phyloP scores from a whole-genome alignment of 1,139 yeast species.

The Taphrina communis region DNA sequence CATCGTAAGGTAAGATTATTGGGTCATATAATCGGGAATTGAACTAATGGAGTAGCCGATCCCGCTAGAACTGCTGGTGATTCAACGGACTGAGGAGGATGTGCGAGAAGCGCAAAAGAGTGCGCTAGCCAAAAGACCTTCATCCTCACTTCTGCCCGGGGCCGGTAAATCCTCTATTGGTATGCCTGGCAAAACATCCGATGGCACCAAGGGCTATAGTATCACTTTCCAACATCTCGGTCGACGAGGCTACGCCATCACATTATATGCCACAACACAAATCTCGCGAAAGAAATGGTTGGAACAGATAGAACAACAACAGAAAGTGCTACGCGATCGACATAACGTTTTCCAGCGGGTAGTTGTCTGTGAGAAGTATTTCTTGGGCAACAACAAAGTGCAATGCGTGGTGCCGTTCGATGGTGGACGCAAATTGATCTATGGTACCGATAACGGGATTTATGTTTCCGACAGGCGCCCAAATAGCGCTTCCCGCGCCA shows the following conservation, averaged over 20 bases:
- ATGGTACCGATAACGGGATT: constrained; percentile 91
- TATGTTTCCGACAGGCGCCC: constrained; percentile 69
- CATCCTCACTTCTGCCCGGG: constrained; percentile 56
- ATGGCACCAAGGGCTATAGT: constrained; percentile 52
- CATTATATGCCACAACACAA: constrained; percentile 67
- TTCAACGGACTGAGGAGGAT: constrained; percentile 74
- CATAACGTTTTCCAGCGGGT: constrained; percentile 81
- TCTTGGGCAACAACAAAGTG: constrained; percentile 74
- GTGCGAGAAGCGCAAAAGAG: constrained; percentile 58
- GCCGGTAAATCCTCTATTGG: constrained; percentile 39
- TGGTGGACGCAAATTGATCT: constrained; percentile 87
- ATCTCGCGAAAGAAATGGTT: constrained; percentile 80
- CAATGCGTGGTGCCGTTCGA: constrained; percentile 89
- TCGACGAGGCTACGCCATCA: constrained; percentile 68
- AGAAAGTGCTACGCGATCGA: constrained; percentile 69
- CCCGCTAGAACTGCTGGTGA: constrained; percentile 80
- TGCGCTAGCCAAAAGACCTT: constrained; percentile 55
- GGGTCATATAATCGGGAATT: background rate
- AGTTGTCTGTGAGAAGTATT: constrained; percentile 74
- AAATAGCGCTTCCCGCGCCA: constrained; percentile 61
- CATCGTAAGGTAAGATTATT: constrained; percentile 62
- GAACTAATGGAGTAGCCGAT: constrained; percentile 63
- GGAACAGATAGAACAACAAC: constrained; percentile 80
- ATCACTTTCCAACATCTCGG: constrained; percentile 63
- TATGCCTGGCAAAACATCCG: constrained; percentile 44